Evolutionary conservation across 2,329 filamentous ascomycete species (phyloP).

Genomic region (Annulohypoxylon truncatum): DNA sequence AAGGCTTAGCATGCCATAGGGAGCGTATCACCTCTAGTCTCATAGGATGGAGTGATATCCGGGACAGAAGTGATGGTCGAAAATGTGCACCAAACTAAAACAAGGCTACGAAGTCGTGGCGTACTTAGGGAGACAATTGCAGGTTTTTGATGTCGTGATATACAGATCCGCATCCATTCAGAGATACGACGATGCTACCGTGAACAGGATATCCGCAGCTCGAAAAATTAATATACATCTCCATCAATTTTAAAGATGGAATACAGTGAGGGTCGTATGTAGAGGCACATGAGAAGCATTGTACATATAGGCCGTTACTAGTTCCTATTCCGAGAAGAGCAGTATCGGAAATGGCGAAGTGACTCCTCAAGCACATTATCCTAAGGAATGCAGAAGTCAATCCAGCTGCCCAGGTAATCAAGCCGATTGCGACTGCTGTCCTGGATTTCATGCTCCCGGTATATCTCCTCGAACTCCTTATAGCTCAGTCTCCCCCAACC

Average conservation of each 20-base stretch:
- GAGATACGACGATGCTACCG: not conserved
- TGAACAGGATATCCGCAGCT: not conserved
- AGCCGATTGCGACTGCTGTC: constrained; percentile 72
- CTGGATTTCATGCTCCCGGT: constrained; percentile 66
- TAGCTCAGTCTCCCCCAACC: constrained; percentile 83
- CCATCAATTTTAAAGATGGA: not conserved
- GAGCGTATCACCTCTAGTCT: not conserved
- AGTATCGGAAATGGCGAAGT: not conserved
- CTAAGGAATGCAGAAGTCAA: constrained; percentile 80
- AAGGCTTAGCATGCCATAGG: too few relatives aligned
- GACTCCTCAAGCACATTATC: not conserved
- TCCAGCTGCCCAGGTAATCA: constrained; percentile 89
- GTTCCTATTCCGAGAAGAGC: not conserved
- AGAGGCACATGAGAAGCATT: not conserved
- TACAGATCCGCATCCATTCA: not conserved
- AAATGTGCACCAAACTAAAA: not conserved
- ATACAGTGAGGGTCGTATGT: not conserved
- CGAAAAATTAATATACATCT: constrained; percentile 1
- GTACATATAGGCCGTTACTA: not conserved
- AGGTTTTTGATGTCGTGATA: not conserved
- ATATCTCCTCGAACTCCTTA: constrained; percentile 81
- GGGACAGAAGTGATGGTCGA: not conserved
- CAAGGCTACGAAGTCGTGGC: not conserved
- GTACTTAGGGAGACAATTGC: not conserved
- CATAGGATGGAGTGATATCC: not conserved